Conservation (phyloP, 2,329 filamentous ascomycete species). For the Penicillium corylophilum region DNA sequence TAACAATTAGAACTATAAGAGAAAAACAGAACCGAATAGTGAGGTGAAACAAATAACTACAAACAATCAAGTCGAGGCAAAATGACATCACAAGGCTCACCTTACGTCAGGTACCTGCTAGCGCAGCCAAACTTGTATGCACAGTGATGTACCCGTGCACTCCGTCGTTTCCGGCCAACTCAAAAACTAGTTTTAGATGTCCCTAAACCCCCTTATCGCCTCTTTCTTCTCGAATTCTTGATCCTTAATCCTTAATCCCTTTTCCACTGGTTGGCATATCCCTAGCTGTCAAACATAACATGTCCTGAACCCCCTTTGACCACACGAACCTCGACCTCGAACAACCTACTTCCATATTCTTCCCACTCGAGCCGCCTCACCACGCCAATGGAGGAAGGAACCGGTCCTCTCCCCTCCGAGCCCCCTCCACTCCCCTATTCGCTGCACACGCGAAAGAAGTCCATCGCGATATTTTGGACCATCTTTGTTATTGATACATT, state of each 20-base stretch:
- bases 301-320: constrained; percentile 3
- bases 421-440: constrained; percentile 58
- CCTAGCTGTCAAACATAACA: background rate
- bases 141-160: constrained; percentile 15
- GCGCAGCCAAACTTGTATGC: constrained; percentile 14
- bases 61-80: background rate
- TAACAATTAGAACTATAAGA: background rate
- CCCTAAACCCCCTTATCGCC: background rate
- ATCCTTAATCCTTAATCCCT: background rate
- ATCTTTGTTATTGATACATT: constrained; percentile 60
- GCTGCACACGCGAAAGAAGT: constrained; percentile 53
- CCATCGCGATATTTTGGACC: constrained; percentile 59
- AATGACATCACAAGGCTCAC: constrained; percentile 25
- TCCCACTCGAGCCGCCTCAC: constrained; percentile 11
- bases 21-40: background rate
- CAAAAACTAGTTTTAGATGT: constrained; percentile 8
- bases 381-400: constrained; percentile 37
- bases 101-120: constrained; percentile 27
- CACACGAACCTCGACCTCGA: background rate
- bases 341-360: constrained; percentile 1
- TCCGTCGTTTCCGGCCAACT: constrained; percentile 23
- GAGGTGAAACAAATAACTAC: background rate
- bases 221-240: background rate
- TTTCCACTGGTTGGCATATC: background rate
- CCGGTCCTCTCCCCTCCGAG: constrained; percentile 20